Evolutionary conservation across 2,329 filamentous ascomycete species (phyloP).

Genomic region (Trichoderma sp.): DNA sequence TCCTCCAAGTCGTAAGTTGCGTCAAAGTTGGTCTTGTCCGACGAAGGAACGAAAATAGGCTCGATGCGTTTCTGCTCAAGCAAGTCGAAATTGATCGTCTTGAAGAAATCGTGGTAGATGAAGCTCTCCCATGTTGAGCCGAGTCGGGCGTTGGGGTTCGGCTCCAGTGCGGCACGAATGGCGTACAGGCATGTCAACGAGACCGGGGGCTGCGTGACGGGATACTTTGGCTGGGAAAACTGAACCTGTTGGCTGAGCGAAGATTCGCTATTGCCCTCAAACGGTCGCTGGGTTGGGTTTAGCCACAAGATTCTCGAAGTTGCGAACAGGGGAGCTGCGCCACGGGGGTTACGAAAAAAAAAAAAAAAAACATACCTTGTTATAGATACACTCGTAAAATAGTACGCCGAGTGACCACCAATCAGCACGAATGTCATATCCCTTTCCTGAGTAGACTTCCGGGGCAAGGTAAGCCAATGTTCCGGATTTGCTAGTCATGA

Average conservation of each 20-base stretch:
- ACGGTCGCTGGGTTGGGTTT: constrained; percentile 65
- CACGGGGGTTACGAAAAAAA: background rate
- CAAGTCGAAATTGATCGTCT: constrained; percentile 75
- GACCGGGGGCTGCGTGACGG: constrained; percentile 88
- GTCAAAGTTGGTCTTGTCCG: constrained; percentile 98
- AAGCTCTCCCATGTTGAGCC: constrained; percentile 86
- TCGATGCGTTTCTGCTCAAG: constrained; percentile 84
- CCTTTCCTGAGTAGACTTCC: constrained; percentile 87
- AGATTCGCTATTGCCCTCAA: constrained; percentile 84
- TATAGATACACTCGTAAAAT: constrained; percentile 99
- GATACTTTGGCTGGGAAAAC: constrained; percentile 78
- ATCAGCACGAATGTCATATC: constrained; percentile 86
- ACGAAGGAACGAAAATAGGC: constrained; percentile 88
- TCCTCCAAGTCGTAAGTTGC: constrained; percentile 97
- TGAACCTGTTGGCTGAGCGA: constrained; percentile 76
- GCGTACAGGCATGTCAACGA: constrained; percentile 85
- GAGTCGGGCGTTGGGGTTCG: constrained; percentile 75
- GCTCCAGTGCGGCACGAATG: constrained; percentile 78
- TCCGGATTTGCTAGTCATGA: constrained; percentile 91
- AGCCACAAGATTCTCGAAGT: background rate
- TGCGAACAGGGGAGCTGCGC: background rate
- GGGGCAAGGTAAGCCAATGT: constrained; percentile 94
- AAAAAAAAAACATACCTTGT: constrained; percentile 64
- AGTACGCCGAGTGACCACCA: constrained; percentile 98
- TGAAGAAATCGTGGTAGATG: constrained; percentile 85